phyloP scores from a whole-genome alignment of 768 basidiomycete genomes.

The Cystobasidium onofrii region DNA sequence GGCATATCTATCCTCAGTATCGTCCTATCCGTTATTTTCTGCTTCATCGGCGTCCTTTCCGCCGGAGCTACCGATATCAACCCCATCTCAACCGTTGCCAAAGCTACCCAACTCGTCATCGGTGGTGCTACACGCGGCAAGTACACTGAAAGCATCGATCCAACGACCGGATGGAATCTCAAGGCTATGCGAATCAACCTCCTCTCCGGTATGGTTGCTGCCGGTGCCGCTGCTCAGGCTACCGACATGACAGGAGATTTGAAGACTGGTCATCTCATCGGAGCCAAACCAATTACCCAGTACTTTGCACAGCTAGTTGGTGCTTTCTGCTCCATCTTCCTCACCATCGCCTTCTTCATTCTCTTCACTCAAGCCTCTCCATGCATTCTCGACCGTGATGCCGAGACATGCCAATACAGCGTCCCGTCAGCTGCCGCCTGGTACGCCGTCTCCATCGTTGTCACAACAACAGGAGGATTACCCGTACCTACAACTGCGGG shows the following conservation, averaged over 20 bases:
- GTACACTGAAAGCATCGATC: constrained; percentile 28
- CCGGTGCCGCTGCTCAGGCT: constrained; percentile 55
- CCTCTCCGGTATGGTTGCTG: constrained; percentile 54
- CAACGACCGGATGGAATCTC: constrained; percentile 11
- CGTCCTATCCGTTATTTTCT: constrained; percentile 58
- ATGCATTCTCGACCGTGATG: constrained; percentile 51
- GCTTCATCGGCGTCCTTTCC: constrained; percentile 61
- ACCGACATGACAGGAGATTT: constrained; percentile 62
- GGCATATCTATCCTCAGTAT: constrained; percentile 53
- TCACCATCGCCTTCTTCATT: constrained; percentile 45
- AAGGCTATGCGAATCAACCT: constrained; percentile 39
- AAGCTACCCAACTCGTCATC: constrained; percentile 59
- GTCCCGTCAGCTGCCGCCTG: constrained; percentile 57
- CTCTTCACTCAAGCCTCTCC: constrained; percentile 59
- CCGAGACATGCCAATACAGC: constrained; percentile 52
- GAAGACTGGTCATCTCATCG: constrained; percentile 62
- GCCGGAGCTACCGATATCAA: constrained; percentile 58
- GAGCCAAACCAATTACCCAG: constrained; percentile 56
- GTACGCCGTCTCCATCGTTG: constrained; percentile 55
- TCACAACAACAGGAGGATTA: constrained; percentile 50
- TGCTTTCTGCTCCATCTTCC: constrained; percentile 55
- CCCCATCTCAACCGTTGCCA: constrained; percentile 47
- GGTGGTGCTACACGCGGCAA: constrained; percentile 56
- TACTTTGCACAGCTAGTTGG: constrained; percentile 31
- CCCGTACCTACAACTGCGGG: constrained; percentile 56